Evolutionary conservation across 2,329 filamentous ascomycete species (phyloP), one percentile per base, ranked within the genome.

Genomic region (Phaeosphaeriaceae sp.): DNA sequence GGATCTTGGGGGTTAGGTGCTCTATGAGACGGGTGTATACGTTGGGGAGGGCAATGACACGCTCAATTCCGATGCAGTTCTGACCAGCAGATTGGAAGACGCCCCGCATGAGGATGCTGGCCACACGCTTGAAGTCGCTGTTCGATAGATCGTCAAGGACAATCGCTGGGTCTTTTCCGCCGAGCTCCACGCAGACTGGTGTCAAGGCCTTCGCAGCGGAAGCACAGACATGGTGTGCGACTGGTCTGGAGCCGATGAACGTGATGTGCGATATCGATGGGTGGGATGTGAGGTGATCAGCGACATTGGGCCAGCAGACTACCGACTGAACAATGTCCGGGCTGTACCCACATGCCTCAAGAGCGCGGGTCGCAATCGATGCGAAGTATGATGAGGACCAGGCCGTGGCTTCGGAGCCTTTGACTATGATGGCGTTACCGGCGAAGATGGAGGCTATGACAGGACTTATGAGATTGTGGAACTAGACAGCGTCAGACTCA

Each of bases 51-150:
- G 90, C 92, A 67, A 98, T 89, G 72, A 98, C 89, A 55, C 95
- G 91, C 81, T 99, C 95, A 66, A 97, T 94, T 54, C 95, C 95
- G 73, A 99, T 94, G 79, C 95, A 99, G 80, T 99, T 99, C 78
- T 99, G 95, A 1, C 95, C 95, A 17, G 93, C 90, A 51, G 93
- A 93, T 78, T 99, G 95, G 80, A 98, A 99, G 10, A 92, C 92
- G 52, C 94, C 95, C 53, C 95, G 88, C 80, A 99, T 89, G 61
- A 98, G 86, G 62, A 96, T 90, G 61, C 93, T 91, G 41, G 87
- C 86, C 50, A 98, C 89, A 44, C 90, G 87, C 4, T 86, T 79
- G 58, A 98, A 83, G 69, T 86, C 82, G 51, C 66, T 77, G 71
- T 92, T 85, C 48, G 78, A 78, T 2, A 89, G 84, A 44, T 95